These are phyloP conservation scores for Umbelopsis isabellina DNA, from an alignment of 192 early-diverging fungal species.

Conservation along the genomic window DNA sequence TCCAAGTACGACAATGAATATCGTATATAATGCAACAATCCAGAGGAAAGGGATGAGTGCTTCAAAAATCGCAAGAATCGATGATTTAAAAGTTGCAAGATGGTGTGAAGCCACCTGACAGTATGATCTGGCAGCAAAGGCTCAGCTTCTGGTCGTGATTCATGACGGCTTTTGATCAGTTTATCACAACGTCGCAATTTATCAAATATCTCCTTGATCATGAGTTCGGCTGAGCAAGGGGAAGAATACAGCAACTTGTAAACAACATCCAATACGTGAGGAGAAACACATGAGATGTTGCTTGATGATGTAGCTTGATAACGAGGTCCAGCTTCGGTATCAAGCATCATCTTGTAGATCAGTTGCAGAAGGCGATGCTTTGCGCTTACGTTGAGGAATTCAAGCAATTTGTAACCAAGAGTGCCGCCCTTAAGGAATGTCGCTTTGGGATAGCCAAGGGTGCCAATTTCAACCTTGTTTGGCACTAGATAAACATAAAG, in stretches of 20 bases:
- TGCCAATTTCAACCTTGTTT: conserved; percentile 48
- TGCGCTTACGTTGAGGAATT: conserved; percentile 67
- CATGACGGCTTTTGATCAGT: conserved; percentile 49
- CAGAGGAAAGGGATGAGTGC: conserved; percentile 66
- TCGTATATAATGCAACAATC: conserved; percentile 68
- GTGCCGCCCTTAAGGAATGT: conserved; percentile 69
- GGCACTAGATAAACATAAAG: conserved; percentile 58
- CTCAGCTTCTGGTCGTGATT: conserved; percentile 39
- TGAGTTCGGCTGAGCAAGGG: conserved; percentile 71
- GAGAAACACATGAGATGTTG: conserved; percentile 66
- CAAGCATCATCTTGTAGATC: conserved; percentile 77
- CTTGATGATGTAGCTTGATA: conserved; percentile 56
- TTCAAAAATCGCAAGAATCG: conserved; percentile 75
- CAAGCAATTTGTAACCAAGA: conserved; percentile 67
- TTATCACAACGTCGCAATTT: conserved; percentile 72
- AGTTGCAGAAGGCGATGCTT: conserved; percentile 69
- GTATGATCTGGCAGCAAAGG: conserved; percentile 44
- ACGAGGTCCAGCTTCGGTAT: conserved; percentile 61
- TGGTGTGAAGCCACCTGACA: conserved; percentile 72
- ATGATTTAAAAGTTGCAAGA: conserved; percentile 75
- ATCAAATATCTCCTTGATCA: conserved; percentile 75
- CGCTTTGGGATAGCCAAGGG: conserved; percentile 40
- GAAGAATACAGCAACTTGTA: conserved; percentile 76
- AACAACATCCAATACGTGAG: conserved; percentile 74
- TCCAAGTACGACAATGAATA: conserved; percentile 66